Evolutionary conservation across 352 stramenopile species (phyloP).

Genomic region (Lagenidium giganteum): DNA sequence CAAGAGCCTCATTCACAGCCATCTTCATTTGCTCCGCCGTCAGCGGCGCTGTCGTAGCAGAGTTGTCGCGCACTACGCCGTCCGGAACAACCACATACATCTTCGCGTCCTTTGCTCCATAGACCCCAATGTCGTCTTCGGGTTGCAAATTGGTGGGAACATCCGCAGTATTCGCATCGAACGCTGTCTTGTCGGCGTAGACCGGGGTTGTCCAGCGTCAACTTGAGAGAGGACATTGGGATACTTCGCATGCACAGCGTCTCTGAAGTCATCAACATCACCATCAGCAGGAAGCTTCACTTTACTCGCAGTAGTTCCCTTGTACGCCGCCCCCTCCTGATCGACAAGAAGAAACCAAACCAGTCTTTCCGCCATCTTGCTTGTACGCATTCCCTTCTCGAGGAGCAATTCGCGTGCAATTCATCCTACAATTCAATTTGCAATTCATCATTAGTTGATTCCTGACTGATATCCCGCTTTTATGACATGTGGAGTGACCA

Average conservation of each 20-base stretch:
- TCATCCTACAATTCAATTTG: no score
- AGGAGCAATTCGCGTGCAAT: background rate
- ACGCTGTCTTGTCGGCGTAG: conserved; percentile 18
- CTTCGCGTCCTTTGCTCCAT: conserved; percentile 11
- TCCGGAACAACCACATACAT: conserved; percentile 17
- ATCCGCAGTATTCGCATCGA: conserved; percentile 16
- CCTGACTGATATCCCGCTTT: no score
- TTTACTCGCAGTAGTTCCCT: conserved; percentile 9
- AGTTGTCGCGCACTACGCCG: background rate
- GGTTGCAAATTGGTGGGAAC: conserved; percentile 17
- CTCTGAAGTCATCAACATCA: conserved; percentile 4
- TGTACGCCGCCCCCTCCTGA: conserved; percentile 12
- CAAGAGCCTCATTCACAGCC: conserved; percentile 1
- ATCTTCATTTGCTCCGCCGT: conserved; percentile 1
- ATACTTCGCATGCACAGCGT: conserved; percentile 4
- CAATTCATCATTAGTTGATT: no score
- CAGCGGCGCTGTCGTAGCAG: background rate
- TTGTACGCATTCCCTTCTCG: background rate
- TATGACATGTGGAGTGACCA: no score
- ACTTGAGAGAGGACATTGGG: background rate
- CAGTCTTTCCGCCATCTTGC: conserved; percentile 15
- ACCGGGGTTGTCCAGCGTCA: conserved; percentile 2
- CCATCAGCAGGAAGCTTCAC: background rate
- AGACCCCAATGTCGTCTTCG: conserved; percentile 13
- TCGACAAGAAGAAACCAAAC: conserved; percentile 17